These are phyloP conservation scores for Prosopis cineraria DNA, from an alignment of 306 rosid species.

Conservation along the genomic window DNA sequence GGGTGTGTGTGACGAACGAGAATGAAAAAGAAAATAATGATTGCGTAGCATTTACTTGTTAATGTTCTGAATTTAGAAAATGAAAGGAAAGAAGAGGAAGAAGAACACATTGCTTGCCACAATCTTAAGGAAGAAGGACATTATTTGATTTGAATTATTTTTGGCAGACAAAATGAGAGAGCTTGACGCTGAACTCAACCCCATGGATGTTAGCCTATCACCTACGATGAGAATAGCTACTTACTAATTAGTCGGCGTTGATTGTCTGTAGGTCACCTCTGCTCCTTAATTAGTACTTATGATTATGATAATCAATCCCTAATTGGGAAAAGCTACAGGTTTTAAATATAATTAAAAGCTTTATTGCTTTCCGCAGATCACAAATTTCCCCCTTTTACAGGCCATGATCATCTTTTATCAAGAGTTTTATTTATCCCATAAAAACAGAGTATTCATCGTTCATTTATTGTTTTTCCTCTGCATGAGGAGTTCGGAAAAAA, in stretches of 20 bases:
- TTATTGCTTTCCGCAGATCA: background rate
- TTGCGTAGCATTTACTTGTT: conserved; percentile 49
- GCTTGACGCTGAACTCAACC: conserved; percentile 11
- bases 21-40: background rate
- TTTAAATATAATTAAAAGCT: conserved; percentile 20
- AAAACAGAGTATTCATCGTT: background rate
- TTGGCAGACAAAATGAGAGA: conserved; percentile 18
- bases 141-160: background rate
- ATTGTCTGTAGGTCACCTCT: conserved; percentile 29
- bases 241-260: conserved; percentile 30
- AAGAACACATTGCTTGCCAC: conserved; percentile 28
- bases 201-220: conserved; percentile 45
- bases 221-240: conserved; percentile 32
- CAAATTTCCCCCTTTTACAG: background rate
- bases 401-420: background rate
- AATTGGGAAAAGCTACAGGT: background rate
- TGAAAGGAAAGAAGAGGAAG: background rate
- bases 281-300: conserved; percentile 2
- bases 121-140: conserved; percentile 36
- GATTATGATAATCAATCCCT: background rate
- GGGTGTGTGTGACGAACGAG: conserved; percentile 11
- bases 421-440: background rate
- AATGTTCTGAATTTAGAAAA: background rate
- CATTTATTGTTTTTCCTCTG: background rate
- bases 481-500: no score